These are phyloP conservation scores for Penicillium concentricum DNA, from an alignment of 2,329 filamentous ascomycete genomes.

Conservation along the genomic window DNA sequence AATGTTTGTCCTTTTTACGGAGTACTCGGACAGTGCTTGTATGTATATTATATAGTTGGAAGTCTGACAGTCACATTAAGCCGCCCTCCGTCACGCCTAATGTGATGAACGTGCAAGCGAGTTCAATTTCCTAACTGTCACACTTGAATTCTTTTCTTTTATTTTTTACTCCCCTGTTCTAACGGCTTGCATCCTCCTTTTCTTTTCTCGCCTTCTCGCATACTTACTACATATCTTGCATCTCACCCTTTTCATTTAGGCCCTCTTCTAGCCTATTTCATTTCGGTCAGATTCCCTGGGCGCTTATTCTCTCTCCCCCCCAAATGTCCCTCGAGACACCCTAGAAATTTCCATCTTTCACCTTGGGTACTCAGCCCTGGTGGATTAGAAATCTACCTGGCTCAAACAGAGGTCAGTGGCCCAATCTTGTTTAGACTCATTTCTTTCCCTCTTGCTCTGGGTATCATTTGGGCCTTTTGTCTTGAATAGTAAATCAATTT, in stretches of 20 bases:
- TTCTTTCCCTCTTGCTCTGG: slow-evolving; percentile 1
- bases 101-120: slow-evolving; percentile 27
- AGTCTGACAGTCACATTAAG: slow-evolving; percentile 24
- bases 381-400: slow-evolving; percentile 20
- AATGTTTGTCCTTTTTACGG: slow-evolving; percentile 22
- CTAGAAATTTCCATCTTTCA: slow-evolving; percentile 10
- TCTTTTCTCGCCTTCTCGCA: slow-evolving; percentile 14
- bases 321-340: slow-evolving; percentile 21
- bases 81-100: slow-evolving; percentile 21
- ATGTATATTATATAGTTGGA: slow-evolving; percentile 19
- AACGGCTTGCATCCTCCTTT: slow-evolving; percentile 5
- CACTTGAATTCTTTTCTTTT: slow-evolving; percentile 5
- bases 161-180: slow-evolving; percentile 5
- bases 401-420: slow-evolving; percentile 19
- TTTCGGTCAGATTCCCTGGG: slow-evolving; percentile 7
- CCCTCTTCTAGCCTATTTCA: slow-evolving; percentile 12
- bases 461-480: slow-evolving; percentile 4
- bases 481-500: neutral
- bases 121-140: slow-evolving; percentile 7
- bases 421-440: slow-evolving; percentile 8
- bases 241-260: slow-evolving; percentile 15
- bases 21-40: slow-evolving; percentile 9
- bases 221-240: slow-evolving; percentile 7
- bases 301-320: slow-evolving; percentile 13
- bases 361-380: slow-evolving; percentile 17